Percentiles rank a stretch among this genome's conserved stretches.
Evolutionary conservation across 345 rosid species (phyloP).

Genomic region (Eucalyptus decipiens): DNA sequence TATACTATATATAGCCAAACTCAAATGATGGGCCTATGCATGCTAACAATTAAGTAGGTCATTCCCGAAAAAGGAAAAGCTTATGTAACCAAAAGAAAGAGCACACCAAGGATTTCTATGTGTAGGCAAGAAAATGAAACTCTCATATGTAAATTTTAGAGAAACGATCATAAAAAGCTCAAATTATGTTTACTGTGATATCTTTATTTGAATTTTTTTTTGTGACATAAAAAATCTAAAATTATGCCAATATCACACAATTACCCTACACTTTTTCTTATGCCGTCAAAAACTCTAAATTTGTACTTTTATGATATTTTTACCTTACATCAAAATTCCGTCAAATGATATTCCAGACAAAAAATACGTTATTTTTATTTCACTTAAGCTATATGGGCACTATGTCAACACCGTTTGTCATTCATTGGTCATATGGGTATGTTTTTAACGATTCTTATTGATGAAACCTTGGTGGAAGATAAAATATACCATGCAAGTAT

Average conservation of each 20-base stretch:
- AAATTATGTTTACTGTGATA: rapidly evolving
- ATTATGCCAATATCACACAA: neutral
- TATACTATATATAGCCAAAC: neutral
- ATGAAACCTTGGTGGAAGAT: no score
- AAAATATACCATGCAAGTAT: no score
- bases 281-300: neutral
- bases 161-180: neutral
- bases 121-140: neutral
- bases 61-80: neutral
- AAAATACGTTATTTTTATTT: rapidly evolving
- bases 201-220: neutral
- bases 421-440: no score
- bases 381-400: neutral
- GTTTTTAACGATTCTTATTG: no score
- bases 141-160: neutral
- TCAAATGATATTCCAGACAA: neutral
- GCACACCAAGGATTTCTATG: neutral
- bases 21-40: neutral
- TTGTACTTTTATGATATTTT: neutral
- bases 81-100: neutral
- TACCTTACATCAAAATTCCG: neutral
- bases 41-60: neutral
- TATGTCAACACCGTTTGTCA: neutral
- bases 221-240: neutral
- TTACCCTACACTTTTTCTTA: neutral